These are phyloP conservation scores for Phytopythium kandeliae DNA, from an alignment of 352 stramenopile species.

Conservation along the genomic window DNA sequence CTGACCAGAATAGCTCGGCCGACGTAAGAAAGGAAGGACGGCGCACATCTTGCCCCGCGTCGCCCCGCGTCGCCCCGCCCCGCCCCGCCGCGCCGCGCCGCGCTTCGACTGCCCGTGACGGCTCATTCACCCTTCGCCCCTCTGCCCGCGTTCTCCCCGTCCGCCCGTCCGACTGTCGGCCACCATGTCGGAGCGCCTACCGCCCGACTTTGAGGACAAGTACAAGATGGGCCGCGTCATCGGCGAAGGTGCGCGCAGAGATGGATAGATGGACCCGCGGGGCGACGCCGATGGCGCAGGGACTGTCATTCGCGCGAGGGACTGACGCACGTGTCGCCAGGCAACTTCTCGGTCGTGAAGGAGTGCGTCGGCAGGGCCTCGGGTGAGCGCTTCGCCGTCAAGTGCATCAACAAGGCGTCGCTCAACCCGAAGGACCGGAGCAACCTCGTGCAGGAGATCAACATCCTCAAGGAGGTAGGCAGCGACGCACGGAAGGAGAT, in stretches of 20 bases:
- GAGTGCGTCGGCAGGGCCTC: slow-evolving; percentile 48
- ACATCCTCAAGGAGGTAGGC: slow-evolving; percentile 59
- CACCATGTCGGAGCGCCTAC: slow-evolving; percentile 49
- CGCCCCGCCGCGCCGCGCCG: neutral
- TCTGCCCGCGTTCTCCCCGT: neutral
- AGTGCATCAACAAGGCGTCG: slow-evolving; percentile 79
- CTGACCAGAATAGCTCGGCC: no score
- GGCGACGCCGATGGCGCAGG: neutral
- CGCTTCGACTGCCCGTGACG: neutral
- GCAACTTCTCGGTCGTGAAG: slow-evolving; percentile 85
- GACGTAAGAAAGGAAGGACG: no score
- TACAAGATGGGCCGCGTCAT: slow-evolving; percentile 77
- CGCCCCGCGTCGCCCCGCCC: no score
- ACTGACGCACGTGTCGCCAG: slow-evolving; percentile 11
- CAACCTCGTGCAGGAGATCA: slow-evolving; percentile 79
- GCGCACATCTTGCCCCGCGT: no score
- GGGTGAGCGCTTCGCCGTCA: slow-evolving; percentile 63
- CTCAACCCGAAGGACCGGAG: slow-evolving; percentile 76
- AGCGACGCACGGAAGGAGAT: slow-evolving; percentile 3
- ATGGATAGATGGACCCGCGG: neutral
- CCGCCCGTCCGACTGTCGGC: neutral
- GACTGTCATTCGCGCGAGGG: no score
- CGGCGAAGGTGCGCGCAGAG: slow-evolving; percentile 55
- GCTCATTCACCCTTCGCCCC: neutral
- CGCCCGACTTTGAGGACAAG: slow-evolving; percentile 55